These are phyloP conservation scores for Emericellopsis terricola DNA, from an alignment of 495 filamentous ascomycete species.

Conservation along the genomic window DNA sequence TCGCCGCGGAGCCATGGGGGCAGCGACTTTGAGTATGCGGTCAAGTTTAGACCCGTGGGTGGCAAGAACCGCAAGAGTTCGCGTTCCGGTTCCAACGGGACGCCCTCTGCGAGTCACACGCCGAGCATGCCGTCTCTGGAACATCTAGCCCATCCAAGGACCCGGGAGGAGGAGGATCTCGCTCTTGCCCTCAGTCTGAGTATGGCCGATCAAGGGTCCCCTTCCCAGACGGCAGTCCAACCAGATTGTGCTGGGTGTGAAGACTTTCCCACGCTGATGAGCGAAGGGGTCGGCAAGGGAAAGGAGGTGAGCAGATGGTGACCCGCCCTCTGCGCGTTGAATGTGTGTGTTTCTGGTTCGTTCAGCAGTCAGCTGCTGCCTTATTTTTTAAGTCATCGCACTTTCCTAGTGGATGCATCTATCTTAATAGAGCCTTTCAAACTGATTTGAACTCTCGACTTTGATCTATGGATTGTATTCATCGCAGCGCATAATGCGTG, in stretches of 20 bases:
- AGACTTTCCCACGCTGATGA: conserved; percentile 37
- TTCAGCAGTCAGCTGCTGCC: too few species aligned
- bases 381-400: too few species aligned
- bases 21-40: conserved; percentile 29
- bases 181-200: conserved; percentile 75
- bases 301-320: conserved; percentile 18
- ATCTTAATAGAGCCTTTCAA: too few species aligned
- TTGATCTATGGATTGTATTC: too few species aligned
- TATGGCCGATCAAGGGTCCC: conserved; percentile 57
- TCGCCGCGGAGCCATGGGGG: conserved; percentile 13
- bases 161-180: conserved; percentile 45
- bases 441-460: too few species aligned
- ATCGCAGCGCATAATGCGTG: too few species aligned
- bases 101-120: conserved; percentile 15
- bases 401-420: too few species aligned
- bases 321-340: too few species aligned
- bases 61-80: conserved; percentile 18
- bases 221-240: conserved; percentile 10
- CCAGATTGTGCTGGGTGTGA: conserved; percentile 15
- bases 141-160: conserved; percentile 5
- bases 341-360: too few species aligned
- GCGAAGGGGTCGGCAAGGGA: conserved; percentile 20
- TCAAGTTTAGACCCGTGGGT: conserved; percentile 30
- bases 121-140: conserved; percentile 7
- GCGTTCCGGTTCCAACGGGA: conserved; percentile 3